These are phyloP conservation scores for Globisporangium irregulare DNA, from an alignment of 352 stramenopile species.

Conservation along the genomic window DNA sequence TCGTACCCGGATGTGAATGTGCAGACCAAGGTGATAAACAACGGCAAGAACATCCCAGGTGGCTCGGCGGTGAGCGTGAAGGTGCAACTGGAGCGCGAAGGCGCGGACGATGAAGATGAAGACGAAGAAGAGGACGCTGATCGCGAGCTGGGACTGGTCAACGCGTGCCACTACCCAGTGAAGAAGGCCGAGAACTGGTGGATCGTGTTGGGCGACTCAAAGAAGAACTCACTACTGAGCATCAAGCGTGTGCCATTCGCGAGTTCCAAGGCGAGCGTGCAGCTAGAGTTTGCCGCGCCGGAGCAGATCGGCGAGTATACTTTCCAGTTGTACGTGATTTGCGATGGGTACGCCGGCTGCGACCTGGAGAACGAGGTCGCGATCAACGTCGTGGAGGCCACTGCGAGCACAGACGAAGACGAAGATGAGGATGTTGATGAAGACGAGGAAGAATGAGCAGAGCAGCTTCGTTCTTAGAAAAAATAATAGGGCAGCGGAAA, in stretches of 20 bases:
- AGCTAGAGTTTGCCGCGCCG: conserved; percentile 96
- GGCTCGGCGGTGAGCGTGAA: conserved; percentile 90
- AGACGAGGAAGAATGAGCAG: conserved; percentile 31
- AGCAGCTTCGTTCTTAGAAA: neutral
- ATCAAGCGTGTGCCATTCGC: conserved; percentile 97
- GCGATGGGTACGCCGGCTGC: conserved; percentile 97
- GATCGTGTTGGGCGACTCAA: conserved; percentile 96
- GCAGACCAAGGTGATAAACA: conserved; percentile 89
- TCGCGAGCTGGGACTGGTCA: conserved; percentile 60
- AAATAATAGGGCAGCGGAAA: neutral
- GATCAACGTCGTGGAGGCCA: conserved; percentile 56
- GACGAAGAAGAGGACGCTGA: conserved; percentile 57
- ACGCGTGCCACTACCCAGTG: conserved; percentile 70
- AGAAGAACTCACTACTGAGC: conserved; percentile 94
- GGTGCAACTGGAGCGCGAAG: conserved; percentile 90
- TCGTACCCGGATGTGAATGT: conserved; percentile 98
- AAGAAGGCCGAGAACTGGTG: conserved; percentile 98
- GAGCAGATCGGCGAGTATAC: conserved; percentile 92
- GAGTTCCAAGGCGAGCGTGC: conserved; percentile 68
- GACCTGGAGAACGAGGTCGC: conserved; percentile 96
- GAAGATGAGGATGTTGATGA: conserved; percentile 44
- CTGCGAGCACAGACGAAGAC: conserved; percentile 42
- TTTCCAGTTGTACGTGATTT: conserved; percentile 98
- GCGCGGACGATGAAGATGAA: conserved; percentile 92
- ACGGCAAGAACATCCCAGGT: conserved; percentile 87